Evolutionary conservation across 768 basidiomycete genomes (phyloP), one percentile per base, ranked within the genome.

Genomic region (Lentinula boryana): DNA sequence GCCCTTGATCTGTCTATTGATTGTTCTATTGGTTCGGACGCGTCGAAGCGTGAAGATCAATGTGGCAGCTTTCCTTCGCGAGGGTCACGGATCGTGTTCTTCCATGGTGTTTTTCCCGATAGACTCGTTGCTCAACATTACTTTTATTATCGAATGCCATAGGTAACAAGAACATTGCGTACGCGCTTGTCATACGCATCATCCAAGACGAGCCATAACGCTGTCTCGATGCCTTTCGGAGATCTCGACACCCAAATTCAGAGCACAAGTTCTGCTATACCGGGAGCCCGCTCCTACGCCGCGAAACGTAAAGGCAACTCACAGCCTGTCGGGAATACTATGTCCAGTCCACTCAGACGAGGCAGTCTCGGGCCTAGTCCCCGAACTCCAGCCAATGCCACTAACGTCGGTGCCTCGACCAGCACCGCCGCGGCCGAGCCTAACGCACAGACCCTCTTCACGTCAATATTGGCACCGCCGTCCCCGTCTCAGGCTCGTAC

Each of bases 111-210:
- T 40, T 43, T 41, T 54, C 35, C 68, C 61, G 65, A 67, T 63
- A 57, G 52, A 58, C 69, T 70, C 70, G 70, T 70, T 71, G 67
- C 64, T 75, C 68, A 68, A 68, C 68, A 72, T 72, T 69, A 75
- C 76, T 74, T 8, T 3, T 38, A 8, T 38, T 67, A 54, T 62
- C 65, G 67, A 68, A 68, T 67, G 63, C 62, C 66, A 66, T 76
- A 93, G 91, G 84, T 93, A 35, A 89, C 90, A 68, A 88, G 89
- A 70, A 86, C 83, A 58, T 80, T 94, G 60, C 85, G 92, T 63
- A 81, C 91, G 66, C 87, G 91, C 65, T 82, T 94, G 56, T 83
- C 89, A 0, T 91, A 91, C 73, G 91, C 91, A 23, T 87, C 88
- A 1, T 92, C 88, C 80, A 93, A 93, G 74, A 89, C 91, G 4